A percentile compares a stretch with the other conserved stretches of the same genome.
Conservation (phyloP, 768 basidiomycete genomes). For the Omphalotus guepiniiformis region DNA sequence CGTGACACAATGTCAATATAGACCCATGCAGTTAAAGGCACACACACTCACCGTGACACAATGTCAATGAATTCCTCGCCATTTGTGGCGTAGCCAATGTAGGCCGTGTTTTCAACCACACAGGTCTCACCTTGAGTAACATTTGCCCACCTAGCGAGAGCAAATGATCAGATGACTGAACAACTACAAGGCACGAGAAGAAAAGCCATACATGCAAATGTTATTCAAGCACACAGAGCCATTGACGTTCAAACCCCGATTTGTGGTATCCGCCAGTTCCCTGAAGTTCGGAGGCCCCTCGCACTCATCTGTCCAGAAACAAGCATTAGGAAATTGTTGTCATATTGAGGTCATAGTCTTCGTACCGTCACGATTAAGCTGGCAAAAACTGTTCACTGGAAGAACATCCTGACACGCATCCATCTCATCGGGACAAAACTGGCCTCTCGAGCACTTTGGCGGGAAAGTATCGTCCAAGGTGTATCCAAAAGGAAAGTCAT, state of each 20-base stretch:
- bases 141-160: constrained; percentile 65
- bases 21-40: background rate
- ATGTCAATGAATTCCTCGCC: constrained; percentile 68
- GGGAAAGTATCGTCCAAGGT: constrained; percentile 41
- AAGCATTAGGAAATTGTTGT: no score
- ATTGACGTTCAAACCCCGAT: constrained; percentile 70
- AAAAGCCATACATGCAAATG: constrained; percentile 67
- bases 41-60: constrained; percentile 66
- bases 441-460: constrained; percentile 50
- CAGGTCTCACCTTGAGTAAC: constrained; percentile 61
- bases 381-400: constrained; percentile 64
- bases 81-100: constrained; percentile 57
- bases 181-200: background rate
- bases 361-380: constrained; percentile 82
- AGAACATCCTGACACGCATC: constrained; percentile 60
- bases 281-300: constrained; percentile 59
- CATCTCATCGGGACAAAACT: constrained; percentile 86
- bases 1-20: constrained; percentile 29
- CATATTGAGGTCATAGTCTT: no score
- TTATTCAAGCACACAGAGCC: constrained; percentile 83
- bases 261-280: constrained; percentile 59
- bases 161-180: constrained; percentile 4
- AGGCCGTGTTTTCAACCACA: constrained; percentile 73
- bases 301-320: constrained; percentile 62
- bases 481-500: constrained; percentile 77